A percentile compares a stretch with the other conserved stretches of the same genome.
These are phyloP conservation scores for Clarireedia paspali DNA, from an alignment of 2,329 filamentous ascomycete species.

Conservation along the genomic window DNA sequence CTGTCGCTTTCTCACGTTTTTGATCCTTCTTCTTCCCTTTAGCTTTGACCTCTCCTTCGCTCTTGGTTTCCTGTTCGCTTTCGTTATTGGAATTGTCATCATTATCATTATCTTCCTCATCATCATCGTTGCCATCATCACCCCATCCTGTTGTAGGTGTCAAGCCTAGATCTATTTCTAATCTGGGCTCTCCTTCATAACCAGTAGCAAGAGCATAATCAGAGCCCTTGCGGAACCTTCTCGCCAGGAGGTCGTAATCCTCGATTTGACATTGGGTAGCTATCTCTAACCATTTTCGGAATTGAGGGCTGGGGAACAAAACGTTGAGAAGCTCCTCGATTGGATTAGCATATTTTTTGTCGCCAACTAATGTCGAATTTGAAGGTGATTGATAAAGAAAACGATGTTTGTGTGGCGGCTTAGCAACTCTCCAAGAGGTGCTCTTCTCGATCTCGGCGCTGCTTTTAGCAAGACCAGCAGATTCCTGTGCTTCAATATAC, in stretches of 20 bases:
- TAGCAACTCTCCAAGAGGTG: constrained; percentile 63
- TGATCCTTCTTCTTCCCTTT: neutral
- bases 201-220: constrained; percentile 93
- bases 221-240: constrained; percentile 76
- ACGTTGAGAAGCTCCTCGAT: constrained; percentile 73
- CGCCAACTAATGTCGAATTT: constrained; percentile 26
- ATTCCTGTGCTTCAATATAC: constrained; percentile 62
- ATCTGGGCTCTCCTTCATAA: constrained; percentile 66
- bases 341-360: constrained; percentile 41
- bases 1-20: constrained; percentile 9
- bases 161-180: constrained; percentile 82
- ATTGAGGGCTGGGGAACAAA: constrained; percentile 76
- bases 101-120: constrained; percentile 35
- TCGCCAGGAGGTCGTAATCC: constrained; percentile 69
- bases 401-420: constrained; percentile 90
- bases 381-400: constrained; percentile 70
- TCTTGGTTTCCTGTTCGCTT: constrained; percentile 26
- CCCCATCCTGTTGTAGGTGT: constrained; percentile 85
- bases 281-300: constrained; percentile 82
- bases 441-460: constrained; percentile 50
- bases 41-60: constrained; percentile 8
- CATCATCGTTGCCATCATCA: constrained; percentile 52
- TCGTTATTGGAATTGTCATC: constrained; percentile 19
- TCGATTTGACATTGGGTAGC: constrained; percentile 70
- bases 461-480: constrained; percentile 35